Percentiles rank a stretch among this genome's conserved stretches.
These are phyloP conservation scores for Geranium incanum DNA, from an alignment of 441 rosid species.

Conservation along the genomic window DNA sequence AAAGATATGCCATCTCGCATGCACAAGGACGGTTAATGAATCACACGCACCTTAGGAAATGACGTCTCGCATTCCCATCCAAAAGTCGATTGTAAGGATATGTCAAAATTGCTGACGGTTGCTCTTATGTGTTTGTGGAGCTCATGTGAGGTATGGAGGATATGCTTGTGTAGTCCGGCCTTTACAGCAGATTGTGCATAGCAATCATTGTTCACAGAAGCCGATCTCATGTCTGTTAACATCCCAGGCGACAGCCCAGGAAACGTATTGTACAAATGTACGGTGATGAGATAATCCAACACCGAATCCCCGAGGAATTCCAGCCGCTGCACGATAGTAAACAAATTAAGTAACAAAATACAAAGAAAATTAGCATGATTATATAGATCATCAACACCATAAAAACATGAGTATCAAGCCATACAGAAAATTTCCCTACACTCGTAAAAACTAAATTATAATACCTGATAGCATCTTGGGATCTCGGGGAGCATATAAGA, in stretches of 20 bases:
- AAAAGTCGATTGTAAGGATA: conserved; percentile 35
- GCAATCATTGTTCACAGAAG: conserved; percentile 83
- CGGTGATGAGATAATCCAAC: conserved; percentile 65
- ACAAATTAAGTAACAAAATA: neutral
- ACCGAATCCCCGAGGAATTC: conserved; percentile 93
- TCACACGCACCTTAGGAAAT: conserved; percentile 63
- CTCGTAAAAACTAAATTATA: neutral
- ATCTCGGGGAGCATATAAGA: conserved; percentile 86
- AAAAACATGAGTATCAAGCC: too few species aligned
- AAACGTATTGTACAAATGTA: conserved; percentile 41
- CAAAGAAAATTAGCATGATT: neutral
- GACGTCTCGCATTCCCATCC: conserved; percentile 75
- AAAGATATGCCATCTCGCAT: too few species aligned
- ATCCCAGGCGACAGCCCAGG: conserved; percentile 67
- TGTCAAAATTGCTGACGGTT: conserved; percentile 27
- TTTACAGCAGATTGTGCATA: conserved; percentile 58
- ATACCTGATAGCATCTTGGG: conserved; percentile 86
- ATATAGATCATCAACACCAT: neutral
- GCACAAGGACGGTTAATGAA: neutral
- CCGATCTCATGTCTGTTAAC: conserved; percentile 82
- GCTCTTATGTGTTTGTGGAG: conserved; percentile 48
- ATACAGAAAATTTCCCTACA: too few species aligned
- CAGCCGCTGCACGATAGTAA: conserved; percentile 47
- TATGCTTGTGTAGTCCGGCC: conserved; percentile 54
- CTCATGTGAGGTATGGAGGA: conserved; percentile 56